phyloP scores from a whole-genome alignment of 306 rosid genomes.

The Trifolium fragiferum region DNA sequence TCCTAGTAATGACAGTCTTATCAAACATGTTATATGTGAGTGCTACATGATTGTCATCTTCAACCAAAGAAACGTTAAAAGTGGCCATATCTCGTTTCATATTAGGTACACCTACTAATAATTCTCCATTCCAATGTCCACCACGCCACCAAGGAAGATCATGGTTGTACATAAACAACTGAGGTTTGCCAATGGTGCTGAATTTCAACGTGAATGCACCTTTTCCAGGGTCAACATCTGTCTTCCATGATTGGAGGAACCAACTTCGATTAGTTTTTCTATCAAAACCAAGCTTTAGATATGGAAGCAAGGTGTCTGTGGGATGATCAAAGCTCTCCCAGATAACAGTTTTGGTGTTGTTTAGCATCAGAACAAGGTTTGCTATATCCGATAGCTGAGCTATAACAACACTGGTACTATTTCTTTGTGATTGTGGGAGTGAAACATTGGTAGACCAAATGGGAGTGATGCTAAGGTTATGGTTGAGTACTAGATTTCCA shows the following conservation, averaged over 20 bases:
- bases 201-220: conserved; percentile 42
- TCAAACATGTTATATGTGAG: conserved; percentile 31
- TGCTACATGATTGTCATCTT: conserved; percentile 31
- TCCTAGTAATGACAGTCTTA: conserved; percentile 25
- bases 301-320: conserved; percentile 36
- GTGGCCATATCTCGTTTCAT: conserved; percentile 13
- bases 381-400: conserved; percentile 44
- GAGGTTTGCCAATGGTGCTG: conserved; percentile 49
- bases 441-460: conserved; percentile 46
- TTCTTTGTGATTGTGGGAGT: neutral
- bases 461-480: conserved; percentile 19
- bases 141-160: conserved; percentile 37
- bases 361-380: conserved; percentile 40
- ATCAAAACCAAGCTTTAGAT: conserved; percentile 39
- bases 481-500: conserved; percentile 42
- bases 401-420: neutral
- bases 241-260: conserved; percentile 47
- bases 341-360: neutral
- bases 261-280: conserved; percentile 27
- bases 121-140: conserved; percentile 34
- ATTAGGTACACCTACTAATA: conserved; percentile 38
- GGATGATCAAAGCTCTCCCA: conserved; percentile 55
- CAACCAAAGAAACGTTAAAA: conserved; percentile 25
- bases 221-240: conserved; percentile 52
- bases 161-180: conserved; percentile 43